Base-by-base conservation (phyloP, 768 basidiomycete genomes). In the Tylopilus sp. region DNA sequence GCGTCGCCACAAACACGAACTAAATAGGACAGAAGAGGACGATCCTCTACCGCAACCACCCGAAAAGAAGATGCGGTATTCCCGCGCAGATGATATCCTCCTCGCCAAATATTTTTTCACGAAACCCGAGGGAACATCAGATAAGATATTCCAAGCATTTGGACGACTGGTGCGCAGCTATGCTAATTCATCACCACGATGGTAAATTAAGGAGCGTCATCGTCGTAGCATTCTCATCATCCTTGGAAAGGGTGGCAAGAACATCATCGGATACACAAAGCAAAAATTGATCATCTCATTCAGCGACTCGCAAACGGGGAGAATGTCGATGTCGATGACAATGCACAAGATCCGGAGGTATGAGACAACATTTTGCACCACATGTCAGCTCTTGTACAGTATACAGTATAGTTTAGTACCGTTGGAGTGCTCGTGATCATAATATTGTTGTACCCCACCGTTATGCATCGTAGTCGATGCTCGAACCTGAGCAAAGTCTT, bases 201-300 rank as follows among this genome's bases (percentile, higher is more conserved):
- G 49, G 3, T 5, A 22, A 10, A 17, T 48, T 3, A 17, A 20
- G 50, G 18, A 61, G 22, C 20, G 39, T 6, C 20, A 45, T 43
- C 47, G n/a, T 50, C 55, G 17, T 60, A 93, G 90, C 78, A 91
- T 67, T 81, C 89, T 2, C 88, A 91, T 64, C 91, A 93, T 72
- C 91, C 91, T 3, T 93, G 91, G 91, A 93, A 93, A 66, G 91
- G 91, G 13, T 93, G 91, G 91, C 91, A 93, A 67, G 91, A 93
- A 61, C 91, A 92, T 64, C 85, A 91, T 65, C 80, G 91, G 39
- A 90, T 91, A 60, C 91, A 92, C 66, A 92, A 91, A 63, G 76
- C 81, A 12, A 90, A 88, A 63, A 91, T 92, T 55, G 91, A 91
- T 60, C 83, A 91, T 69, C 77, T 88, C 36, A 85, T 89, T 39